phyloP scores from a whole-genome alignment of 2,329 filamentous ascomycete genomes.

The Ophiostoma angusticollis region DNA sequence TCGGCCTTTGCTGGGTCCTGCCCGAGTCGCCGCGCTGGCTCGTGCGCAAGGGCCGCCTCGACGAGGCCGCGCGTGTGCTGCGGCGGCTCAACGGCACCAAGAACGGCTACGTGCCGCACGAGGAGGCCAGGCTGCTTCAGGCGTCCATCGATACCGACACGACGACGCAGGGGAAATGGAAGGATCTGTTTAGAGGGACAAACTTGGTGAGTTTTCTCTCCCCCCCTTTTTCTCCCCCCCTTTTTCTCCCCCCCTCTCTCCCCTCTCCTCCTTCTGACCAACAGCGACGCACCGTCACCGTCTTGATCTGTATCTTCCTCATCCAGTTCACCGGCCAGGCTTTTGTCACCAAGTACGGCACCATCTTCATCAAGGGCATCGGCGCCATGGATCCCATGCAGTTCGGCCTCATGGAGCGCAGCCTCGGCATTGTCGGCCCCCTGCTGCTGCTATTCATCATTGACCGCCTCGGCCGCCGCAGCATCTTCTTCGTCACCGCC shows the following conservation, averaged over 20 bases:
- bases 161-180: conserved; percentile 7
- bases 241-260: too few species aligned
- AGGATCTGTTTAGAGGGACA: conserved; percentile 10
- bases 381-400: conserved; percentile 10
- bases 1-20: conserved; percentile 7
- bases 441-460: conserved; percentile 6
- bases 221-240: too few species aligned
- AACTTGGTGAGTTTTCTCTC: too few species aligned
- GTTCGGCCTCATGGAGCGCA: conserved; percentile 10
- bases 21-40: conserved; percentile 14
- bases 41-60: conserved; percentile 6
- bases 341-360: conserved; percentile 12
- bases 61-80: conserved; percentile 6
- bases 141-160: conserved; percentile 5
- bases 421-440: conserved; percentile 5
- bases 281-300: conserved; percentile 9
- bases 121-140: conserved; percentile 10
- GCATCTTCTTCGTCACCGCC: conserved; percentile 5
- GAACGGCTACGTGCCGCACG: conserved; percentile 10
- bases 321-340: conserved; percentile 10
- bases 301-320: conserved; percentile 5
- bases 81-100: conserved; percentile 7
- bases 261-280: too few species aligned
- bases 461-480: conserved; percentile 10
- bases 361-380: conserved; percentile 12